These are phyloP conservation scores for Coniosporium apollinis DNA, from an alignment of 495 filamentous ascomycete genomes.

Conservation along the genomic window DNA sequence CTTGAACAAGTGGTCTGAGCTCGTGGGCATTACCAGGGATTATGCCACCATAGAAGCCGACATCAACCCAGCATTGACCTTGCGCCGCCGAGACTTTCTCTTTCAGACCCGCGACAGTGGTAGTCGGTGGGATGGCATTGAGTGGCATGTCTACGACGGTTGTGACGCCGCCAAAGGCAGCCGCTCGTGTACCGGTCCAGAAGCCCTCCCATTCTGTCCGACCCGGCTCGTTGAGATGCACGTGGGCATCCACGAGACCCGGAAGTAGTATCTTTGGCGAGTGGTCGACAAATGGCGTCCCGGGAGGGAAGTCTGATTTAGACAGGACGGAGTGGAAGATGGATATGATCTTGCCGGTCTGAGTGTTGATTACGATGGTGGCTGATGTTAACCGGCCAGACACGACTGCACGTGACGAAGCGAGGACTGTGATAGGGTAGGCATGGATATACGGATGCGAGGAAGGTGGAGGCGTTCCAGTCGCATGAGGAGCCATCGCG, in stretches of 20 bases:
- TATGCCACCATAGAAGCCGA: constrained; percentile 93
- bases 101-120: constrained; percentile 63
- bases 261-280: constrained; percentile 78
- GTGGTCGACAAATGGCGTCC: constrained; percentile 63
- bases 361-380: constrained; percentile 63
- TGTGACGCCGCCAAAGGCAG: constrained; percentile 93
- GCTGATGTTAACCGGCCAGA: constrained; percentile 50
- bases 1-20: constrained; percentile 61
- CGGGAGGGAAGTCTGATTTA: constrained; percentile 48
- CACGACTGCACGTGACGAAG: constrained; percentile 64
- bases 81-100: constrained; percentile 74
- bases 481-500: constrained; percentile 10
- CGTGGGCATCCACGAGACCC: constrained; percentile 90
- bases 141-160: constrained; percentile 97
- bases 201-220: constrained; percentile 99
- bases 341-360: constrained; percentile 70
- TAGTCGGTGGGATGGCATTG: constrained; percentile 94
- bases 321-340: constrained; percentile 60
- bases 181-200: constrained; percentile 79
- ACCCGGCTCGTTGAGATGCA: constrained; percentile 94
- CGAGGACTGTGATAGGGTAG: constrained; percentile 46
- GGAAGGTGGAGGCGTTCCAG: background rate
- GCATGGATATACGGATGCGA: constrained; percentile 1
- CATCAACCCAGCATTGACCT: constrained; percentile 94
- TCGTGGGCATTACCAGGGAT: constrained; percentile 78